Percentiles rank a stretch among this genome's conserved stretches.
These are phyloP conservation scores for Penicillium tannophilum DNA, from an alignment of 495 filamentous ascomycete species.

Conservation along the genomic window DNA sequence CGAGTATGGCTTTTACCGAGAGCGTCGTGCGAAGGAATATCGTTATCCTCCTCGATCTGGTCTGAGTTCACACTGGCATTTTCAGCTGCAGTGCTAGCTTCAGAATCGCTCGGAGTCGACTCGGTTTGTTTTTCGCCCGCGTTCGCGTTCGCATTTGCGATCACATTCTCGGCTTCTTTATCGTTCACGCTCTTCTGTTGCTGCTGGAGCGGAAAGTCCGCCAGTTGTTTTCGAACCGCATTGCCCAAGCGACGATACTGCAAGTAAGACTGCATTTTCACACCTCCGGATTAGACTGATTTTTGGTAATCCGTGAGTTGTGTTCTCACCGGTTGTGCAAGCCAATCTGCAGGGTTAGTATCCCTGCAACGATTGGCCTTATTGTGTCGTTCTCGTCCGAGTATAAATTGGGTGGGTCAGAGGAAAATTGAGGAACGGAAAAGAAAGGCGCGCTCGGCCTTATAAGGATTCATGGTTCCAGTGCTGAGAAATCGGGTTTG, in stretches of 20 bases:
- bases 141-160: neutral
- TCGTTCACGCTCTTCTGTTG: neutral
- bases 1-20: constrained; percentile 19
- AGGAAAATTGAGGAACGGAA: neutral
- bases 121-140: no score
- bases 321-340: constrained; percentile 18
- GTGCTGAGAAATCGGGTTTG: constrained; percentile 17
- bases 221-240: constrained; percentile 34
- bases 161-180: constrained; percentile 1
- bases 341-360: neutral
- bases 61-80: neutral
- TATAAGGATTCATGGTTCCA: neutral
- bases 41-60: constrained; percentile 1
- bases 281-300: constrained; percentile 19
- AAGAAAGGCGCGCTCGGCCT: neutral
- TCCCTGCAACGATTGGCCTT: neutral
- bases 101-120: neutral
- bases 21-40: neutral
- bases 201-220: constrained; percentile 3
- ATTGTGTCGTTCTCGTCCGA: neutral
- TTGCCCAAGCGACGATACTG: constrained; percentile 45
- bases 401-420: neutral
- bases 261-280: constrained; percentile 38
- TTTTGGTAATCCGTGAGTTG: constrained; percentile 6
- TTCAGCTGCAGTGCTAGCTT: neutral